Percentiles rank a stretch among this genome's conserved stretches.
phyloP scores from a whole-genome alignment of 257 asterid genomes.

The Gentiana macrophylla region DNA sequence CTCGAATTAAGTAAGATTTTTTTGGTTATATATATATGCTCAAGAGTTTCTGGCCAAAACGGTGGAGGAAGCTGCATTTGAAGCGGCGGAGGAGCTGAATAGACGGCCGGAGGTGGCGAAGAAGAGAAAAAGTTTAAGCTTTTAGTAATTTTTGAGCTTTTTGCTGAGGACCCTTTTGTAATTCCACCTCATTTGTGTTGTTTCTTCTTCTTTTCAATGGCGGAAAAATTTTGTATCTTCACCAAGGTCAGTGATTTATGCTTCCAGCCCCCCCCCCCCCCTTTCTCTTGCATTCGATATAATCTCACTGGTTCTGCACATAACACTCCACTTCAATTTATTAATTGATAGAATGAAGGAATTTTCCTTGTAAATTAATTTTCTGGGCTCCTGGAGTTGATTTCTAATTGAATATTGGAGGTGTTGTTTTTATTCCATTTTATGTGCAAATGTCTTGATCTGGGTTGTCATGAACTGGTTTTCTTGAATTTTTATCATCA shows the following conservation, averaged over 20 bases:
- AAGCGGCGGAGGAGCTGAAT: too few species aligned
- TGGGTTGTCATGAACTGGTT: not conserved
- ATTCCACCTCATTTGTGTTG: slow-evolving; percentile 8
- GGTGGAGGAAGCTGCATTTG: too few species aligned
- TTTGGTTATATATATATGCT: too few species aligned
- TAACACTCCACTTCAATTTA: not conserved
- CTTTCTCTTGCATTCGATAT: not conserved
- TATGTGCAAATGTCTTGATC: not conserved
- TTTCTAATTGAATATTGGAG: not conserved
- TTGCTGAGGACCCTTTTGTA: slow-evolving; percentile 18
- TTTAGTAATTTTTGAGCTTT: slow-evolving; percentile 11
- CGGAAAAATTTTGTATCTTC: slow-evolving; percentile 65
- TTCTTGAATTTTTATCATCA: not conserved
- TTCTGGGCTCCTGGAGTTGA: not conserved
- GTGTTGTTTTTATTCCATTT: not conserved
- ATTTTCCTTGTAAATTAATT: not conserved
- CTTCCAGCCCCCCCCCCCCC: not conserved
- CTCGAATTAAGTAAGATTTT: too few species aligned
- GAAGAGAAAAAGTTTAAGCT: too few species aligned
- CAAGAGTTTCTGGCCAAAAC: too few species aligned
- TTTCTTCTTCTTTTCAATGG: slow-evolving; percentile 29
- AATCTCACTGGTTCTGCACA: not conserved
- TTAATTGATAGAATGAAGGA: not conserved
- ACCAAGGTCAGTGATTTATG: slow-evolving; percentile 51
- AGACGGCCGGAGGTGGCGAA: too few species aligned